phyloP scores from a whole-genome alignment of 140 eudicot genomes.

The Erigeron philadelphicus region DNA sequence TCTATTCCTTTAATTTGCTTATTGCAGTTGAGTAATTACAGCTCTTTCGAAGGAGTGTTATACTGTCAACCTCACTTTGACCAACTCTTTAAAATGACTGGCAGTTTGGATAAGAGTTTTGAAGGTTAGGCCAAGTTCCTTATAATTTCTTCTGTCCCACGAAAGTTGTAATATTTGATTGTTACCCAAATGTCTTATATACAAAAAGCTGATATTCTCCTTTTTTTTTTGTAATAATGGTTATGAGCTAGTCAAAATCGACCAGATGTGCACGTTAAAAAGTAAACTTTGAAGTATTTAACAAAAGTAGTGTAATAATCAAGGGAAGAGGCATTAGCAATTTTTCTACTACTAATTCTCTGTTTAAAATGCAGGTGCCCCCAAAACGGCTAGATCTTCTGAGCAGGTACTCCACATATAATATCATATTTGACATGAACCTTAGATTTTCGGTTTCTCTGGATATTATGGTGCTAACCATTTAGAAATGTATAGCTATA shows the following conservation, averaged over 20 bases:
- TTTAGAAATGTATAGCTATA: too few species aligned
- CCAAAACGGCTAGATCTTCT: constrained; percentile 45
- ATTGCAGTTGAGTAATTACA: constrained; percentile 75
- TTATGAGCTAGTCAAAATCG: not conserved
- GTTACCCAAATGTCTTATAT: not conserved
- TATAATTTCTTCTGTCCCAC: not conserved
- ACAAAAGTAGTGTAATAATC: too few species aligned
- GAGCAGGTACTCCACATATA: constrained; percentile 43
- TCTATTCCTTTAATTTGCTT: not conserved
- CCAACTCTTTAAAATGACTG: constrained; percentile 83
- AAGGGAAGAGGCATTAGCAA: not conserved
- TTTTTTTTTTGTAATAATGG: not conserved
- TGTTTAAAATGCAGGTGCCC: constrained; percentile 39
- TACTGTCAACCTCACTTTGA: constrained; percentile 84
- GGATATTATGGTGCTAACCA: too few species aligned
- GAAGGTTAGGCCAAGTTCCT: constrained; percentile 44
- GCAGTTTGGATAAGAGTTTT: constrained; percentile 83
- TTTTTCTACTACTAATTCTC: constrained; percentile 14
- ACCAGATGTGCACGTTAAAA: not conserved
- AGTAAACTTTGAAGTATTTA: not conserved
- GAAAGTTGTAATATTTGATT: not conserved
- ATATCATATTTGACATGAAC: not conserved
- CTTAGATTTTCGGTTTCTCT: not conserved
- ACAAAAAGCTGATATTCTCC: not conserved
- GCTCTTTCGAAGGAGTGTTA: constrained; percentile 80